A percentile compares a stretch with the other conserved stretches of the same genome.
phyloP scores from a whole-genome alignment of 768 basidiomycete genomes.

The Dacryopinax spathularia region DNA sequence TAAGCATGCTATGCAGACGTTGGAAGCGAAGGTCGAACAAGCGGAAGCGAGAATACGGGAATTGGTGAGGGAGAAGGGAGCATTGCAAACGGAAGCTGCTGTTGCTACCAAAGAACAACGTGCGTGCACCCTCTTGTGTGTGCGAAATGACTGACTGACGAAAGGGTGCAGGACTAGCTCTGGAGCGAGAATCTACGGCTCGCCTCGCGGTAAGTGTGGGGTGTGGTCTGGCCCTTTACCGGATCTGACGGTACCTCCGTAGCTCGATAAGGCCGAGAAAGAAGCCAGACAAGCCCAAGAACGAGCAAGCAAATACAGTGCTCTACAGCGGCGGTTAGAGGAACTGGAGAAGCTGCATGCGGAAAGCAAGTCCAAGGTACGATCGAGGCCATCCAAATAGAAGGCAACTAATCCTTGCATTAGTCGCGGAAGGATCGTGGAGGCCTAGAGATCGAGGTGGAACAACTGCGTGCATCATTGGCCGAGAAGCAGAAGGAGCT shows the following conservation, averaged over 20 bases:
- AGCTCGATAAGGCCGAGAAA: background rate
- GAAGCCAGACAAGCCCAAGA: background rate
- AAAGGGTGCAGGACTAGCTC: background rate
- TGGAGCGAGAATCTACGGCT: background rate
- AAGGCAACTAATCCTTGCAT: background rate
- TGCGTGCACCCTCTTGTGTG: background rate
- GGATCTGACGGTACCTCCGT: background rate
- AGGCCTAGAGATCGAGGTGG: background rate
- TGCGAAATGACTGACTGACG: background rate
- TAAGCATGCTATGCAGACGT: background rate
- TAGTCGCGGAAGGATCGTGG: background rate
- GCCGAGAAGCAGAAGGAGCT: background rate
- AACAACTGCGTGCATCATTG: background rate
- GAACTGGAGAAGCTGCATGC: background rate
- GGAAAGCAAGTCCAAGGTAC: background rate
- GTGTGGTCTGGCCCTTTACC: background rate
- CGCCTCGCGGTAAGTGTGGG: background rate
- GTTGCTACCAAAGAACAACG: background rate
- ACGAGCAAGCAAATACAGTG: background rate
- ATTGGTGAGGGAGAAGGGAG: background rate
- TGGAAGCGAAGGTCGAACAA: background rate
- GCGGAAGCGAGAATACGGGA: conserved; percentile 1
- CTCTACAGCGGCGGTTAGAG: background rate
- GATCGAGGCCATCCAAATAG: background rate
- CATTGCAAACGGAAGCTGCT: conserved; percentile 1